Evolutionary conservation across 23 red algal genomes (phyloP).

Genomic region (Gracilariopsis chorda): DNA sequence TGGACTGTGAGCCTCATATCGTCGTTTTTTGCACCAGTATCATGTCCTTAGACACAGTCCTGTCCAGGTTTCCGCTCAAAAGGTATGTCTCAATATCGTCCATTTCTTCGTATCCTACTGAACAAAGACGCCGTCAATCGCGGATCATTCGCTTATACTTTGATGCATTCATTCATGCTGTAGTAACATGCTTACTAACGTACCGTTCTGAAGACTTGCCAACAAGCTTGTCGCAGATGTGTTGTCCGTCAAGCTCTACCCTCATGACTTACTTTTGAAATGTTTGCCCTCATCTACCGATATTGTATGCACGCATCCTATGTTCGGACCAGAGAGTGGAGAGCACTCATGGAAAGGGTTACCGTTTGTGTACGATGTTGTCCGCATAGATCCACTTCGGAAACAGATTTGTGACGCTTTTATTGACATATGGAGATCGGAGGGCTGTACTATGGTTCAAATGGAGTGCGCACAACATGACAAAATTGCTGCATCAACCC

Average conservation of each 20-base stretch:
- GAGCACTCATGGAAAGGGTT: slow-evolving; percentile 78
- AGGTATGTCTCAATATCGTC: background rate
- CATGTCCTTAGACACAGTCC: slow-evolving; percentile 73
- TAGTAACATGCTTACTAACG: background rate
- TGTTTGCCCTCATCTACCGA: slow-evolving; percentile 60
- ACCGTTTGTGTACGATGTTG: slow-evolving; percentile 95
- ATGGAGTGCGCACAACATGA: slow-evolving; percentile 89
- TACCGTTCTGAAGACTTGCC: slow-evolving; percentile 2
- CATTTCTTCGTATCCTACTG: background rate
- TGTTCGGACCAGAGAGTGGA: slow-evolving; percentile 97
- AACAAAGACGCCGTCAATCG: background rate
- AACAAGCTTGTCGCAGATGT: slow-evolving; percentile 91
- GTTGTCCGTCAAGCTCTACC: slow-evolving; percentile 91
- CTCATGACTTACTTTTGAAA: slow-evolving; percentile 70
- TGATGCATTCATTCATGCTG: background rate
- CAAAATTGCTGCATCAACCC: slow-evolving; percentile 85
- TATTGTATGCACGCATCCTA: slow-evolving; percentile 98
- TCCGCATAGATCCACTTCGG: slow-evolving; percentile 53
- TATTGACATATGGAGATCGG: slow-evolving; percentile 73
- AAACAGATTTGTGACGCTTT: slow-evolving; percentile 61
- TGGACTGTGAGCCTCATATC: slow-evolving; percentile 73
- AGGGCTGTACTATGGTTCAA: slow-evolving; percentile 86
- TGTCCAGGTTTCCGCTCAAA: slow-evolving; percentile 71
- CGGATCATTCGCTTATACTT: too few relatives aligned
- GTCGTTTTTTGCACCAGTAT: slow-evolving; percentile 93